Base-by-base conservation (phyloP, 2,329 filamentous ascomycete genomes). In the Aspergillus calidoustus region DNA sequence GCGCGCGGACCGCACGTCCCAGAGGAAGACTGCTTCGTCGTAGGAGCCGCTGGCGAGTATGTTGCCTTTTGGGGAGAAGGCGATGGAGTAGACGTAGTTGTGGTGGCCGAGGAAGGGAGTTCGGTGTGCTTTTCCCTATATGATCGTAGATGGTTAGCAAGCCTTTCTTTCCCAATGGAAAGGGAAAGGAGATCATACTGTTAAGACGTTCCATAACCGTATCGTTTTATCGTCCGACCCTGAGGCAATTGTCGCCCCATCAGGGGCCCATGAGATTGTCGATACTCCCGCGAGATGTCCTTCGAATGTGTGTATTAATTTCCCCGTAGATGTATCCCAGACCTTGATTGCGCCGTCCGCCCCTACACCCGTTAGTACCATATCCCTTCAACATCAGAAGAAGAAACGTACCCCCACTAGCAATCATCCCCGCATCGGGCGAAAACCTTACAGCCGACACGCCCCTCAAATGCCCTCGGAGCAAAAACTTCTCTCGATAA, bases 51-150 rank as follows among this genome's bases (percentile, higher is more conserved):
- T 96, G 17, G 93, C 95, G 38, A 99, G 86, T 74, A 98, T 97
- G 73, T 99, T 99, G 25, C 95, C 95, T 76, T 97, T 98, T 1
- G 95, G 95, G n/a, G 92, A 94, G 77, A 98, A 98, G 6, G 93
- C 93, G 38, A 99, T 83, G 54, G 90, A 92, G 78, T 96, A 97
- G 34, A 99, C 89, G 77, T 98, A 98, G 78, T 96, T 98, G 77
- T 97, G 93, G 72, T 99, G 95, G 2, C 95, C 94, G 25, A 91
- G 83, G 67, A 98, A 82, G 1, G 86, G 83, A 23, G 81, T 83
- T 0, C 85, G 84, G 57, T 88, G 83, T 30, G 85, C 81, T 71
- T 86, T 84, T 19, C 86, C 86, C 65, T 81, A 54, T 44, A 25
- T 2, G 3, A 41, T 15, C 34, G 15, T 11, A 28, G 11, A 1